Base-by-base conservation (phyloP, 129 eudicot species). In the Pittosporum tobira region DNA sequence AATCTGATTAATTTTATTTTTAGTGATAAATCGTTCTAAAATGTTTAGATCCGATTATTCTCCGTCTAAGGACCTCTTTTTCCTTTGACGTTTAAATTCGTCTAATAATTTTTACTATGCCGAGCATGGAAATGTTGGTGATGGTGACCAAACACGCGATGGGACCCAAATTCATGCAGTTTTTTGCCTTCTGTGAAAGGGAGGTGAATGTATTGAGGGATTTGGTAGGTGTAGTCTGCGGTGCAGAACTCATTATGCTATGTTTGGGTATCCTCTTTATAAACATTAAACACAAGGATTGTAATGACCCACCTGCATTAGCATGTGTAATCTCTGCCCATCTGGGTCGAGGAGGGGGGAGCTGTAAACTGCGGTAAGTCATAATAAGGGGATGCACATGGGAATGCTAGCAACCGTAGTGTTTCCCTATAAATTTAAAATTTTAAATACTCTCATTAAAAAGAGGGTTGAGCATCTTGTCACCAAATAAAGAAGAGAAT, bases 341-440 rank as follows among this genome's bases (percentile, higher is more conserved):
- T 34, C 29, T 27, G 40, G 56, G 16, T 16, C 20, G 25, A 21
- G 47, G 47, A 34, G 47, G 56, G 16, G n/a, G 29, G 25, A 21
- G 47, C 62, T 57, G 47, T 27, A 43, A 42, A 21, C 25, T 36
- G 29, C 25, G 28, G 9, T 30, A 12, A 22, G 26, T 46, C 5
- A 27, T 12, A 30, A 61, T 48, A n/a, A n/a, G 54, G 2, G 19
- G 20, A 61, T 28, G 25, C 66, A 61, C 56, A 61, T 61, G 66
- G 43, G 24, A 45, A 18, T 61, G 45, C 23, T 44, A 60, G 7
- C 42, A 14, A 18, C 23, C 14, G 7, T n/a, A n/a, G n/a, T n/a
- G 15, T 60, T 13, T 8, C 9, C 38, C 38, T 6, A 11, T 31
- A 31, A 49, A 21, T 9, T 49, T 20, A 49, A 49, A 1, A 42